A percentile compares a stretch with the other conserved stretches of the same genome.
Evolutionary conservation across 768 basidiomycete species (phyloP).

Genomic region (Termitomyces sp.): DNA sequence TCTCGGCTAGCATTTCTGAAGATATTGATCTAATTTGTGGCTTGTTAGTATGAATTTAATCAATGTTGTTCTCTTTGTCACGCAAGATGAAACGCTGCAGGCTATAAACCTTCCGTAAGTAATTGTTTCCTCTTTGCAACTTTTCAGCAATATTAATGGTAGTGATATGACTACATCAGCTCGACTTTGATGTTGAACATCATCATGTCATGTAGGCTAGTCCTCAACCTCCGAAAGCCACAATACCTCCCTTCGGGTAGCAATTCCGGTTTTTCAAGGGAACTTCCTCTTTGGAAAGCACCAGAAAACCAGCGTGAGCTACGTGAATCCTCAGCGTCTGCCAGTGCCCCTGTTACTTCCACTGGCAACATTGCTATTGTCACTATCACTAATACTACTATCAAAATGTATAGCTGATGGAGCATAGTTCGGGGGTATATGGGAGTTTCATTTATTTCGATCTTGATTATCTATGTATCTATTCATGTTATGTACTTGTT

Average conservation of each 20-base stretch:
- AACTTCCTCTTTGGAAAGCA: constrained; percentile 3
- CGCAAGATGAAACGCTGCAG: constrained; percentile 9
- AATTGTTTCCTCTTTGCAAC: not conserved
- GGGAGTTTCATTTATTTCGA: too few species aligned
- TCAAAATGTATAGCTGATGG: not conserved
- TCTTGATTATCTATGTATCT: too few species aligned
- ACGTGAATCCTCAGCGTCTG: not conserved
- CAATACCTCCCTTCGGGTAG: not conserved
- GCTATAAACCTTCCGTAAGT: constrained; percentile 21
- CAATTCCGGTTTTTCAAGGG: not conserved
- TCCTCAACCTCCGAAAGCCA: constrained; percentile 20
- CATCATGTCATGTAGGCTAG: constrained; percentile 22
- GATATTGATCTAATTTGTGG: not conserved
- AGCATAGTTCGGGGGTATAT: not conserved
- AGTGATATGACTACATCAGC: constrained; percentile 1
- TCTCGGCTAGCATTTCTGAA: not conserved
- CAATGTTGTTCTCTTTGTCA: constrained; percentile 21
- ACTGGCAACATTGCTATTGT: not conserved
- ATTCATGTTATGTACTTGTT: too few species aligned
- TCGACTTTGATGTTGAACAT: constrained; percentile 21
- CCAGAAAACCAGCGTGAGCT: not conserved
- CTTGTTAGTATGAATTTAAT: constrained; percentile 15
- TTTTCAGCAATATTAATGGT: not conserved
- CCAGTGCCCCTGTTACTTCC: not conserved
- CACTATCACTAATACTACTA: not conserved